phyloP scores from a whole-genome alignment of 1,284 basidiomycete genomes.

The Cryptococcus sp. region DNA sequence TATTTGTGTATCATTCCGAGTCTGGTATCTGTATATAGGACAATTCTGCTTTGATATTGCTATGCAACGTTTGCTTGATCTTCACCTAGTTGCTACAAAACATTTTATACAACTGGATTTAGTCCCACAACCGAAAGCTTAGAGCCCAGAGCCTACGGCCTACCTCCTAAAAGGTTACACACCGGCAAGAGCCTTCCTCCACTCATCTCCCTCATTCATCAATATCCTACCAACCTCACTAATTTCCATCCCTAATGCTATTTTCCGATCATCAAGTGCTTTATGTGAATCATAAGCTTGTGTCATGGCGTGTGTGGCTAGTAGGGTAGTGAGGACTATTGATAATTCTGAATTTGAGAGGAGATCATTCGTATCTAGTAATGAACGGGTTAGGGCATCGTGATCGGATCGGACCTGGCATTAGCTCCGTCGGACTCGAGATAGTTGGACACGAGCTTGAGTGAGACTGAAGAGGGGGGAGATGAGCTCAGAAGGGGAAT shows the following conservation, averaged over 20 bases:
- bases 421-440: neutral
- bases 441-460: too few relatives aligned
- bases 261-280: slow-evolving; percentile 35
- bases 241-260: slow-evolving; percentile 48
- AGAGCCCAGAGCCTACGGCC: too few relatives aligned
- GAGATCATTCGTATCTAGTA: slow-evolving; percentile 36
- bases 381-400: slow-evolving; percentile 40
- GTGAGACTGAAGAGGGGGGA: too few relatives aligned
- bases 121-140: too few relatives aligned
- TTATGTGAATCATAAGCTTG: slow-evolving; percentile 31
- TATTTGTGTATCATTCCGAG: neutral
- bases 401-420: slow-evolving; percentile 36
- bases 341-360: slow-evolving; percentile 39
- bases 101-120: too few relatives aligned
- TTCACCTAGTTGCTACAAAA: too few relatives aligned
- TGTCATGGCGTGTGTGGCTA: slow-evolving; percentile 41
- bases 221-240: slow-evolving; percentile 47
- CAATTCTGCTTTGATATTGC: neutral
- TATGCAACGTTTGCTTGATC: neutral
- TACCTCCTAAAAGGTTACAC: slow-evolving; percentile 16
- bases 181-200: slow-evolving; percentile 45
- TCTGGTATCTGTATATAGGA: neutral
- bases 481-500: neutral
- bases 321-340: slow-evolving; percentile 34
- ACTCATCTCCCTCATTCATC: slow-evolving; percentile 47